Percentiles rank a stretch among this genome's conserved stretches.
phyloP scores from a whole-genome alignment of 2,329 filamentous ascomycete genomes.

The Aspergillus tubingensis region DNA sequence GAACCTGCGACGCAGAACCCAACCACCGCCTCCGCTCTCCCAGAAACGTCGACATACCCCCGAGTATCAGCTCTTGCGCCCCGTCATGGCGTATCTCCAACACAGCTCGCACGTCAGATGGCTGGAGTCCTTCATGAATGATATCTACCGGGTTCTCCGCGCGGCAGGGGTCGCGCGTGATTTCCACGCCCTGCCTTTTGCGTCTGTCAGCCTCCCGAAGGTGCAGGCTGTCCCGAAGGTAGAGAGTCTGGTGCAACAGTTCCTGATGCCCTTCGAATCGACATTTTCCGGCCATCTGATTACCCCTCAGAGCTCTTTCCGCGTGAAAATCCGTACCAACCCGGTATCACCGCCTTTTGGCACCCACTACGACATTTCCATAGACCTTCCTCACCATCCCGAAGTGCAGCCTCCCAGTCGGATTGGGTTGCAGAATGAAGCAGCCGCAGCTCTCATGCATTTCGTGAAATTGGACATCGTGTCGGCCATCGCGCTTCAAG shows the following conservation, averaged over 20 bases:
- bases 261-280: constrained; percentile 48
- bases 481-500: constrained; percentile 29
- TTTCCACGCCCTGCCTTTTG: constrained; percentile 29
- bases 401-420: constrained; percentile 36
- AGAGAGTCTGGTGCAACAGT: constrained; percentile 45
- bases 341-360: constrained; percentile 36
- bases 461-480: constrained; percentile 43
- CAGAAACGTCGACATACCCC: constrained; percentile 52
- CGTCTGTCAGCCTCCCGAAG: constrained; percentile 24
- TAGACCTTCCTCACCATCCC: constrained; percentile 33
- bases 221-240: constrained; percentile 23
- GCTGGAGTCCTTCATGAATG: constrained; percentile 36
- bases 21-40: constrained; percentile 60
- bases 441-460: constrained; percentile 36
- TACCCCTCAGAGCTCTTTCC: constrained; percentile 38
- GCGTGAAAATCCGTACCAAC: constrained; percentile 41
- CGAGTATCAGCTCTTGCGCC: constrained; percentile 61
- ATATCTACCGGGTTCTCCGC: constrained; percentile 34
- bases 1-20: constrained; percentile 66
- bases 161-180: constrained; percentile 35
- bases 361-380: constrained; percentile 42
- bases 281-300: constrained; percentile 42
- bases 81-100: constrained; percentile 57
- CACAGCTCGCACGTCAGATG: constrained; percentile 46
- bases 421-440: constrained; percentile 38